Evolutionary conservation across 2,329 filamentous ascomycete species (phyloP), one percentile per base, ranked within the genome.

Genomic region (Talaromyces sp.): DNA sequence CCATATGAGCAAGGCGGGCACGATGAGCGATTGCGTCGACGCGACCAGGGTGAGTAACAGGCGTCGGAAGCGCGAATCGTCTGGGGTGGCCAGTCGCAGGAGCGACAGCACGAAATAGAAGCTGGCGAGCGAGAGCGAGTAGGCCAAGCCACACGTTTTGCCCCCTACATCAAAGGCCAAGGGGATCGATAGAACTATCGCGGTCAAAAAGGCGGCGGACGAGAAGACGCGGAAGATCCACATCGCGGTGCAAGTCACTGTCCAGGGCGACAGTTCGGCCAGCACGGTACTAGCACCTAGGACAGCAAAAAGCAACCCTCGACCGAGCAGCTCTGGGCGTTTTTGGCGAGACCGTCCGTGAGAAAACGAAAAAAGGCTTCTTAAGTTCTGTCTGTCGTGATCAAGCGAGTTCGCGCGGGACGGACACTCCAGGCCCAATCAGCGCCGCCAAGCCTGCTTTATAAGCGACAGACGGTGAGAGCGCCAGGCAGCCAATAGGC

Each of bases 111-210:
- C 78, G 75, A 96, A 89, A 81, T 98, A 98, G 82, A 96, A 98
- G 70, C 85, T 83, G 68, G 94, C 93, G 60, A 98, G 86, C 55
- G 90, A 87, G 59, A 98, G 85, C 73, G 92, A 97, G 81, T 96
- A 98, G 65, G 92, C 94, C 72, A 99, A 84, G 63, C 95, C 95
- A 73, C 92, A 96, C 70, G 95, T 93, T 71, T 92, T 89, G 65
- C 95, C 95, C 74, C 95, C 95, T 72, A 98, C 94, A 85, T 99
- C 95, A 81, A 98, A 98, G 71, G 94, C 91, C 74, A 99, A 88
- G 65, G 95, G 95, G 74, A 99, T 95, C 65, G 92, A 96, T 74
- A 98, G 90, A 73, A 98, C 88, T 76, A 97, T 92, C 79, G 90
- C 90, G 78, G 93, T 85, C 70, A 98, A 87, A 80, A 97, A 98